A percentile compares a stretch with the other conserved stretches of the same genome.
Conservation (phyloP, 2,329 filamentous ascomycete species). For the Hymenoscyphus fraxineus region DNA sequence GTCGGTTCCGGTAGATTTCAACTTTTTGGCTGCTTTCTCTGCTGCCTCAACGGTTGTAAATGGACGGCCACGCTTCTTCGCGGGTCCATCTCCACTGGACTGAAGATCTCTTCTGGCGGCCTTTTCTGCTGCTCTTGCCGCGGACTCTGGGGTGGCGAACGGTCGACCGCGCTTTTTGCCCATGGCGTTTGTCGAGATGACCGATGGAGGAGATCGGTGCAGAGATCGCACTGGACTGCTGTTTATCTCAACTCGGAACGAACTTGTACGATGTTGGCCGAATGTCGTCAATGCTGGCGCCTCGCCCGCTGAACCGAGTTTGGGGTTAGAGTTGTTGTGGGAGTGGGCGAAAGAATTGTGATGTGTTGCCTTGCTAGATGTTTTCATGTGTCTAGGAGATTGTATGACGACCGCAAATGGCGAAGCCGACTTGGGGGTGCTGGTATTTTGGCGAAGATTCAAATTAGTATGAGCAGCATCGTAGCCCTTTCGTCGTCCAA, state of each 20-base stretch:
- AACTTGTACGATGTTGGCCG: neutral
- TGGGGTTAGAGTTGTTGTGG: neutral
- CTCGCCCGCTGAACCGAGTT: neutral
- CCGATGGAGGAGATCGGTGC: neutral
- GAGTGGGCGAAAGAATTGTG: neutral
- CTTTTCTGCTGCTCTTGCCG: conserved; percentile 4
- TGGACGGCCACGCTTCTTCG: conserved; percentile 25
- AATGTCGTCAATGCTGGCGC: neutral
- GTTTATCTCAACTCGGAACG: conserved; percentile 9
- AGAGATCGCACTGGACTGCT: neutral
- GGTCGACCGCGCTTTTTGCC: conserved; percentile 20
- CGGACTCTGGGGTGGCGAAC: conserved; percentile 1
- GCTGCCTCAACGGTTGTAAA: conserved; percentile 19
- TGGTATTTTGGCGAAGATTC: neutral
- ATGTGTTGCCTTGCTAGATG: neutral
- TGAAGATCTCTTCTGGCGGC: neutral
- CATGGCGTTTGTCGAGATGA: neutral
- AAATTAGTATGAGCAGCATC: neutral
- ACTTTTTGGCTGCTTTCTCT: conserved; percentile 16
- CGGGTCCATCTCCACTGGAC: neutral
- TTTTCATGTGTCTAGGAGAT: neutral
- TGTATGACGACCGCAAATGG: conserved; percentile 5
- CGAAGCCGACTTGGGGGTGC: neutral
- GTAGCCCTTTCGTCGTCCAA: neutral
- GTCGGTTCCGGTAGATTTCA: neutral